Evolutionary conservation across 495 filamentous ascomycete species (phyloP), one percentile per base, ranked within the genome.

Genomic region (Pyrenula massariospora): DNA sequence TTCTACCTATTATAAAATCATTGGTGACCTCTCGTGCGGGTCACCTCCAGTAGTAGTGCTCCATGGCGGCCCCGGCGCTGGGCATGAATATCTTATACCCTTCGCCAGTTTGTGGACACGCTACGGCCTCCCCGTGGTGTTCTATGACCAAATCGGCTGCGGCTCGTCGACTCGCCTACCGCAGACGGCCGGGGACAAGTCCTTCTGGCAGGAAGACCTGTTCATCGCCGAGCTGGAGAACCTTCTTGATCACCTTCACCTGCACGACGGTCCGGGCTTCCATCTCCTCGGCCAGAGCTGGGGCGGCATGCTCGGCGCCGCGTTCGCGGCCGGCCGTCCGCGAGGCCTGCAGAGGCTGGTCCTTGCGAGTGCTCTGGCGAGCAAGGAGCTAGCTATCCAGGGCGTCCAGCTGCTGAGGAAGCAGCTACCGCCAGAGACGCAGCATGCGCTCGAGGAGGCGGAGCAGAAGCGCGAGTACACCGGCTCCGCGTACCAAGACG

Each of bases 81-180:
- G 66, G 19, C 71, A 76, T 57, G 61, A 70, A 11, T 78, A 76
- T 61, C 60, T 78, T 11, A 63, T 65, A 2, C 68, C 73, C 2
- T 56, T 77, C 12, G 58, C 60, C 1, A 68, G 74, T 36, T 60
- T 76, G 12, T 52, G 64, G 25, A 24, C 58, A 5, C 31, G 31
- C 15, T 42, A 42, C 24, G 57, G 68, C 25, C 68, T 65, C 22
- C 71, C 76, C 8, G 61, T 80, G n/a, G 62, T 81, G 20, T 62
- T 80, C 59, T 82, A 82, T 60, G 77, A 80, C 59, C 77, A 80
- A 56, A 60, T 81, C 55, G 76, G 77, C 20, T 74, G 70, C 60
- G 78, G 75, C 12, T 23, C 57, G 5, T 75, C 70, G 21, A 78
- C 78, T 0, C 76, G 71, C 54, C 65, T 78, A 8, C 68, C 59